Base-by-base conservation (phyloP, 108 stramenopile species). In the Schizochytrium sp. region DNA sequence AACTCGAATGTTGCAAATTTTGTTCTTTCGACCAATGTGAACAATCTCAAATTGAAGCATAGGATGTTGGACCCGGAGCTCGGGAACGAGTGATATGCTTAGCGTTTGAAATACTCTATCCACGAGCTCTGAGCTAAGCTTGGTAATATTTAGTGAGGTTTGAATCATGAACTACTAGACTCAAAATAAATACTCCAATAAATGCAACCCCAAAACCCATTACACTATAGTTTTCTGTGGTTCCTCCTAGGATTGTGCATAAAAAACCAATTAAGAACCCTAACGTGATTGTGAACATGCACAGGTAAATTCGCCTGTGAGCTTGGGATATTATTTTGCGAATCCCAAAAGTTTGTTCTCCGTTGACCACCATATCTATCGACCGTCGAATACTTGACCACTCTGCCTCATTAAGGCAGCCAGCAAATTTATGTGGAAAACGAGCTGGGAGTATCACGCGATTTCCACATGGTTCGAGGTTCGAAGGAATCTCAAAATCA, bases 401-500 rank as follows among this genome's bases (percentile, higher is more conserved):
- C 64, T 69, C 64, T 7, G 44, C 64, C 64, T 69, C 64, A 44
- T 15, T 69, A 38, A 69, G 40, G 64, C 64, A 69, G 64, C 64
- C 64, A 38, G 40, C 44, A 44, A 69, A 69, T 15, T 69, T 69
- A 44, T 44, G 64, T 44, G 64, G 64, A 44, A 69, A 69, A 44
- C 64, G 40, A 2, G 42, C 64, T 10, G 64, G 12, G 42, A 69
- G 40, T 7, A 15, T 15, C 1, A 69, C 64, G 28, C 64, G 64
- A 44, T 69, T 44, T 13, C 64, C 64, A 44, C 64, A 69, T 0
- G 64, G 64, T 44, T 69, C 64, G 5, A 69, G 64, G 42, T 5
- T 69, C 19, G 64, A 69, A 15, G 64, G 64, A 38, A 69, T 44
- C 64, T 69, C 64, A 69, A 69, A 69, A 38, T 69, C 64, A 69